Conservation (phyloP, 1,139 yeast genomes). For the Yamadazyma diddensiae region DNA sequence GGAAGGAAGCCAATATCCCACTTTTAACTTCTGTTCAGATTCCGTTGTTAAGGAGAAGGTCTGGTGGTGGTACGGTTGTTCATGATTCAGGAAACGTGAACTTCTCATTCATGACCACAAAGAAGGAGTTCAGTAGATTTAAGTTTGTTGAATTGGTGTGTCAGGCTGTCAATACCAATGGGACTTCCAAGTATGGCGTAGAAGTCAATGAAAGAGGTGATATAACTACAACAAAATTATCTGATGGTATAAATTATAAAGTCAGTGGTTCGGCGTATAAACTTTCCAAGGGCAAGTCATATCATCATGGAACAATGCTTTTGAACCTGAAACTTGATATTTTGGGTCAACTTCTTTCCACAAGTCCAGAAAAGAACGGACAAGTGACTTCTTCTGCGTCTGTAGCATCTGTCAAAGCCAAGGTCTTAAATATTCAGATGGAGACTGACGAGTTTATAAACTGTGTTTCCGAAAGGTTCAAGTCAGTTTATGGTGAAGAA, state of each 20-base stretch:
- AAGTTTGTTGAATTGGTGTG: conserved; percentile 56
- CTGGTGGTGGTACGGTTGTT: conserved; percentile 98
- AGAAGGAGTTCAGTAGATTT: conserved; percentile 63
- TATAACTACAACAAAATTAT: conserved; percentile 44
- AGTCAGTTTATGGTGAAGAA: conserved; percentile 26
- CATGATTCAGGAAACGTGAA: conserved; percentile 93
- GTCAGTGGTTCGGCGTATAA: conserved; percentile 92
- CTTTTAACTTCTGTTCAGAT: conserved; percentile 50
- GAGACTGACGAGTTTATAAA: conserved; percentile 45
- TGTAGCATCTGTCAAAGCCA: conserved; percentile 75
- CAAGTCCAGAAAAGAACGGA: conserved; percentile 39
- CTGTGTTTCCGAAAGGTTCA: conserved; percentile 46
- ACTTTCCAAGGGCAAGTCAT: conserved; percentile 75
- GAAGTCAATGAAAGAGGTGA: conserved; percentile 72
- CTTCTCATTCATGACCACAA: conserved; percentile 75
- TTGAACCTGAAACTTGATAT: conserved; percentile 60
- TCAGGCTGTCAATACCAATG: conserved; percentile 42
- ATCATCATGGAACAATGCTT: conserved; percentile 97
- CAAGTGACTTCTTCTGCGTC: conserved; percentile 53
- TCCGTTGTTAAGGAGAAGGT: conserved; percentile 73
- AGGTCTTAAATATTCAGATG: conserved; percentile 63
- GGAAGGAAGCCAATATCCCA: conserved; percentile 77
- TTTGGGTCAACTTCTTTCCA: conserved; percentile 50
- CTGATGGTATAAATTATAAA: conserved; percentile 40
- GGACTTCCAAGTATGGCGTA: conserved; percentile 23